Evolutionary conservation across 208 protist species (phyloP).

Genomic region (Crithidia fasciculata): DNA sequence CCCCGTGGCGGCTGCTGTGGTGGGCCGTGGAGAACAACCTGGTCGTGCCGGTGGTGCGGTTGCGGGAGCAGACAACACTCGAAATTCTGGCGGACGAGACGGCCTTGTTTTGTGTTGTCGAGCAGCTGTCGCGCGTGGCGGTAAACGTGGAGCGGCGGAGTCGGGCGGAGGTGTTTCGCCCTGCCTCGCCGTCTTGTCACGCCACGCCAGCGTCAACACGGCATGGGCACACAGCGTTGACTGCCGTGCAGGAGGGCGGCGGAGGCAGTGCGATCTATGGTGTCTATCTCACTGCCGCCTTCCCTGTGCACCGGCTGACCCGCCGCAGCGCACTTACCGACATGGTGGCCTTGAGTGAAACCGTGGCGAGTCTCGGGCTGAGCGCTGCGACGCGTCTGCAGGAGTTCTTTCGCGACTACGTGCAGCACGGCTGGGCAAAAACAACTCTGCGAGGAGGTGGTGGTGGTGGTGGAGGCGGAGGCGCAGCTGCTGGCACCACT

Average conservation of each 20-base stretch:
- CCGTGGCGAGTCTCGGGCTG: slow-evolving; percentile 45
- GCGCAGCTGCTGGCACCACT: neutral
- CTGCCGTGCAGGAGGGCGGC: neutral
- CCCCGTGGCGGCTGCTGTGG: slow-evolving; percentile 37
- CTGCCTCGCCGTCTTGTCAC: no score
- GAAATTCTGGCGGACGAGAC: slow-evolving; percentile 41
- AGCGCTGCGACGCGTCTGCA: slow-evolving; percentile 39
- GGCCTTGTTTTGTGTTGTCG: slow-evolving; percentile 37
- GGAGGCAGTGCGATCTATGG: slow-evolving; percentile 30
- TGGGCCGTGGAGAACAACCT: slow-evolving; percentile 38
- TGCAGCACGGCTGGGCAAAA: slow-evolving; percentile 12
- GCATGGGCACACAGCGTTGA: no score
- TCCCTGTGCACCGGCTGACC: slow-evolving; percentile 18
- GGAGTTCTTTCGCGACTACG: slow-evolving; percentile 33
- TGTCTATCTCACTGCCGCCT: slow-evolving; percentile 3
- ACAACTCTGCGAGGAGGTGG: neutral
- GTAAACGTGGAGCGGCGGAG: slow-evolving; percentile 32
- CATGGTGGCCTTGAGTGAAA: slow-evolving; percentile 44
- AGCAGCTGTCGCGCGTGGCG: slow-evolving; percentile 20
- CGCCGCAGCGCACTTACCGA: slow-evolving; percentile 6
- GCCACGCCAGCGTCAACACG: no score
- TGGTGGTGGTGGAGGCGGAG: neutral
- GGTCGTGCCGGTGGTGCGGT: slow-evolving; percentile 30
- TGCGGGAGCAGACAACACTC: slow-evolving; percentile 20
- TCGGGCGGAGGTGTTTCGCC: slow-evolving; percentile 15